Base-by-base conservation (phyloP, 2,329 filamentous ascomycete species). In the Trichoderma oligosporum region DNA sequence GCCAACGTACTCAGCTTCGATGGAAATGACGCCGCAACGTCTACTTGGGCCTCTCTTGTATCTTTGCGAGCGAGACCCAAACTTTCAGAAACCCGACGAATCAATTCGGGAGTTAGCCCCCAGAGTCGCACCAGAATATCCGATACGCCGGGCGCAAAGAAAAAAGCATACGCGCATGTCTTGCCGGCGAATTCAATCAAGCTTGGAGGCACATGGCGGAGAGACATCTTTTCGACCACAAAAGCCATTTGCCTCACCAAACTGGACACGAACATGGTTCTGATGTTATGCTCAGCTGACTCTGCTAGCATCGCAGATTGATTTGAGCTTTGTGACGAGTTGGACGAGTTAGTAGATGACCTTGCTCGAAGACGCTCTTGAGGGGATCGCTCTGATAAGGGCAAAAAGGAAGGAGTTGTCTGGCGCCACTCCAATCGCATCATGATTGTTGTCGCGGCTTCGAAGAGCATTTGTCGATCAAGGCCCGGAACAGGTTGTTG, bases 131-230 rank as follows among this genome's bases (percentile, higher is more conserved):
- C 83, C 47, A 96, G 78, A 49, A 96, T 83, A 66, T 96, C 91
- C 7, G 90, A 88, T 55, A 96, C 83, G 4, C 90, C 90, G 0
- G 91, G 90, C 25, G 89, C 92, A 66, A 96, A 97, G 74, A 93
- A 94, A 72, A 96, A 96, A 27, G 90, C 91, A 71, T 95, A 96
- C 2, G 92, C 91, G 67, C 89, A 93, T 4, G 91, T 89, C 72
- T 94, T 95, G 59, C 90, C 92, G 54, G 89, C 91, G 69, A 96
- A 96, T 27, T 88, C 87, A 58, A 96, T 89, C 58, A 91, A 71
- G 64, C 84, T 87, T 18, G 77, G 66, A 1, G 82, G 81, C 4
- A 77, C 77, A 58, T 91, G 87, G 47, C 89, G 83, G 65, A 89
- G 77, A 14, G 89, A 91, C 85, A 96, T 88, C 68, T 91, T 93